A percentile compares a stretch with the other conserved stretches of the same genome.
Conservation (phyloP, 768 basidiomycete genomes). For the Dioszegia crocea region DNA sequence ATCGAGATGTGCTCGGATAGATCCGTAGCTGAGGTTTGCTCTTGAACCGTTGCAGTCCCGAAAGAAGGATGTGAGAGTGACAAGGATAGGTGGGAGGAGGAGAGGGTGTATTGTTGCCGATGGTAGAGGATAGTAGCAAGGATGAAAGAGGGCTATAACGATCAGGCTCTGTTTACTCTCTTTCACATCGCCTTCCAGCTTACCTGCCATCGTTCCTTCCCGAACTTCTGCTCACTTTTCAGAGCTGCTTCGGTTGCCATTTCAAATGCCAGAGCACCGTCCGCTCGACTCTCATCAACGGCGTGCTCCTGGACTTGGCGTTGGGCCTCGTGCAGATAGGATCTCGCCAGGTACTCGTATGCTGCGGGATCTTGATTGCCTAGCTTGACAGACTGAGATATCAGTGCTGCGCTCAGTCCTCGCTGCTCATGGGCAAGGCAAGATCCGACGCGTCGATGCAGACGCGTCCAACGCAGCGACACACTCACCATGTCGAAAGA, state of each 20-base stretch:
- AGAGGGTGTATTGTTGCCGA: not conserved
- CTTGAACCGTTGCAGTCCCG: not conserved
- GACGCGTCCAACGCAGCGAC: too few relatives aligned
- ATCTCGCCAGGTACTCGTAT: too few relatives aligned
- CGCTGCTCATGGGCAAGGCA: too few relatives aligned
- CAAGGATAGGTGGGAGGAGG: not conserved
- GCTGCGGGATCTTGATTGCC: too few relatives aligned
- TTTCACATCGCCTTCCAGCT: not conserved
- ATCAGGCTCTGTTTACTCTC: not conserved
- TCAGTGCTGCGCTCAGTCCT: too few relatives aligned
- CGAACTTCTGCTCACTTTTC: not conserved
- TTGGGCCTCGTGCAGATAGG: too few relatives aligned
- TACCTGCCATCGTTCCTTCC: not conserved
- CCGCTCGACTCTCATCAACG: not conserved
- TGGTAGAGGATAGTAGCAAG: conserved; percentile 9
- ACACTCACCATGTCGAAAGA: too few relatives aligned
- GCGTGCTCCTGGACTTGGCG: too few relatives aligned
- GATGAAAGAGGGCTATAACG: conserved; percentile 11
- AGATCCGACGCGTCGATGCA: too few relatives aligned
- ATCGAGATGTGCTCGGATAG: not conserved
- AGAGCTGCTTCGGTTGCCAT: not conserved
- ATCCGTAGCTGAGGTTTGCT: not conserved
- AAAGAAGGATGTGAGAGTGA: not conserved
- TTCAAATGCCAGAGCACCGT: not conserved
- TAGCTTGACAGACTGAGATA: too few relatives aligned